Conservation (phyloP, 2,329 filamentous ascomycete species). For the Geosmithia morbida region DNA sequence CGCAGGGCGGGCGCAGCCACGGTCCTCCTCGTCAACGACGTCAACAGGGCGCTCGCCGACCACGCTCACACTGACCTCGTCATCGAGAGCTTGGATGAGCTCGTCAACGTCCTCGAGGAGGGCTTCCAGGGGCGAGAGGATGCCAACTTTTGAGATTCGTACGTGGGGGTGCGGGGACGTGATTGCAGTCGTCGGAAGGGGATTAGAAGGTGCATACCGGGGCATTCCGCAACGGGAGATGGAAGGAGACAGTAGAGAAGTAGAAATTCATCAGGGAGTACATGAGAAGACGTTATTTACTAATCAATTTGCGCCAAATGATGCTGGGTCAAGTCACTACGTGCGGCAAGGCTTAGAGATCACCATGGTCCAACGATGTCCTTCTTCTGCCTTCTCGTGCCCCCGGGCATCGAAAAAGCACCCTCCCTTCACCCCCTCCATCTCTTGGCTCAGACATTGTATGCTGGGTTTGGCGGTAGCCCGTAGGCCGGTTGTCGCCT, state of each 20-base stretch:
- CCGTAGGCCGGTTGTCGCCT: conserved; percentile 27
- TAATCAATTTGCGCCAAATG: conserved; percentile 13
- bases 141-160: conserved; percentile 1
- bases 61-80: conserved; percentile 68
- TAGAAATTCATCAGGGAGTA: not conserved
- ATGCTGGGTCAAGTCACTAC: conserved; percentile 10
- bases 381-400: not conserved
- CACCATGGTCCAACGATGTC: not conserved
- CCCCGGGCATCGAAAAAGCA: too few relatives aligned
- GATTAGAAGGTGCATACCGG: not conserved
- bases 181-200: too few relatives aligned
- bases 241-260: not conserved
- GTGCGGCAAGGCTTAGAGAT: not conserved
- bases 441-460: conserved; percentile 9
- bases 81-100: conserved; percentile 57
- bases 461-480: conserved; percentile 26
- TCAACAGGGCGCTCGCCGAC: conserved; percentile 53
- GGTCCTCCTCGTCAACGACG: conserved; percentile 75
- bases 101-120: conserved; percentile 59
- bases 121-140: conserved; percentile 48
- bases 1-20: conserved; percentile 74
- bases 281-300: not conserved
- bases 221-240: not conserved
- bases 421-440: not conserved
- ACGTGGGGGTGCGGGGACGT: too few relatives aligned